Evolutionary conservation across 148 eudicot genomes (phyloP).

Genomic region (Hydrangea macrophylla): DNA sequence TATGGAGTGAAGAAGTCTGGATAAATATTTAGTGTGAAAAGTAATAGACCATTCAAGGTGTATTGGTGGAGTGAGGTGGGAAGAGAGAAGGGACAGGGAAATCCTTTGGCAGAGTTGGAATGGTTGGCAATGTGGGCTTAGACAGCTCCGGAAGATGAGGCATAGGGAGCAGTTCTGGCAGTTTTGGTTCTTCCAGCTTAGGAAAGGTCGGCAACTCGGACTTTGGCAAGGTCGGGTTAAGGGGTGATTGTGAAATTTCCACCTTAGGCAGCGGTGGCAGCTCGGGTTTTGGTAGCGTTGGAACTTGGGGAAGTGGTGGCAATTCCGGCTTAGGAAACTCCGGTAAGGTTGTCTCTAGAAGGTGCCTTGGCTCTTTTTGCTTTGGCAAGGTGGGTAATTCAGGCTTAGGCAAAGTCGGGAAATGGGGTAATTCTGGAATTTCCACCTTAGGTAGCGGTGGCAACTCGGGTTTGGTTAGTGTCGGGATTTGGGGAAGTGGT

Average conservation of each 20-base stretch:
- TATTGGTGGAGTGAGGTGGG: too few relatives aligned
- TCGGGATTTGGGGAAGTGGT: too few relatives aligned
- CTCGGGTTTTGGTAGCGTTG: constrained; percentile 8
- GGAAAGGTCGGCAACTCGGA: constrained; percentile 3
- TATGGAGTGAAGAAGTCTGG: too few relatives aligned
- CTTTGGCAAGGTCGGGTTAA: neutral
- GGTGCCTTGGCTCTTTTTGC: constrained; percentile 16
- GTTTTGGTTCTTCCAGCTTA: constrained; percentile 12
- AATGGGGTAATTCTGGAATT: too few relatives aligned
- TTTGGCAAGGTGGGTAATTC: too few relatives aligned
- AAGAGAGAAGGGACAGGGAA: too few relatives aligned
- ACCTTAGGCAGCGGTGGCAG: constrained; percentile 9
- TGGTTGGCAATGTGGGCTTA: neutral
- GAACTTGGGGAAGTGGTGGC: neutral
- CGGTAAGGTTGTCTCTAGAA: constrained; percentile 20
- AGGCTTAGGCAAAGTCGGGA: too few relatives aligned
- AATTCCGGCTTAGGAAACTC: constrained; percentile 19
- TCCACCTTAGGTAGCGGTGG: too few relatives aligned
- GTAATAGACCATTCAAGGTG: too few relatives aligned
- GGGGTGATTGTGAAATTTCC: neutral
- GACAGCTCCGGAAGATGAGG: constrained; percentile 11
- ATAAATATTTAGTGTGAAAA: too few relatives aligned
- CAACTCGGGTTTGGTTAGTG: too few relatives aligned
- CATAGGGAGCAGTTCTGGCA: constrained; percentile 2
- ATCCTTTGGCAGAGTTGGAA: neutral